A percentile compares a stretch with the other conserved stretches of the same genome.
These are phyloP conservation scores for Microcyclosporella mali DNA, from an alignment of 2,329 filamentous ascomycete genomes.

Conservation along the genomic window DNA sequence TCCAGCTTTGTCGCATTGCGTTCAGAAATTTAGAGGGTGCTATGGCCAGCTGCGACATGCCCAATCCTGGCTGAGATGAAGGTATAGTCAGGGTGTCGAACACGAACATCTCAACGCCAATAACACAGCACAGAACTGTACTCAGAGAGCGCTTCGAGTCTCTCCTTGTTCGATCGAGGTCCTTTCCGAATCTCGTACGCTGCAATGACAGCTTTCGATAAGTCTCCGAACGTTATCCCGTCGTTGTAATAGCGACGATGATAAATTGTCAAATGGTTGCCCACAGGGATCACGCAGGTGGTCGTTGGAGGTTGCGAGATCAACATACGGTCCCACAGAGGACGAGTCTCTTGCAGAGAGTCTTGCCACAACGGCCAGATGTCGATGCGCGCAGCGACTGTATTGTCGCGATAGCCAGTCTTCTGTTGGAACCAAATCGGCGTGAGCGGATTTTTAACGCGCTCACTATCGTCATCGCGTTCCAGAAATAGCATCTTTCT, in stretches of 20 bases:
- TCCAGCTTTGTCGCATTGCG: too few species aligned
- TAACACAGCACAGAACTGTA: constrained; percentile 20
- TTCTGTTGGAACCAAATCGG: constrained; percentile 14
- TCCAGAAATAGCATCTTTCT: constrained; percentile 15
- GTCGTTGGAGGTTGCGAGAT: constrained; percentile 16
- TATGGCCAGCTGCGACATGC: too few species aligned
- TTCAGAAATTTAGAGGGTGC: too few species aligned
- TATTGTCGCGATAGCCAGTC: constrained; percentile 16
- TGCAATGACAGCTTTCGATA: constrained; percentile 15
- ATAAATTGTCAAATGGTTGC: constrained; percentile 13
- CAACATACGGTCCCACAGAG: constrained; percentile 16
- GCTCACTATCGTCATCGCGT: constrained; percentile 6
- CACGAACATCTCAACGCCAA: constrained; percentile 11
- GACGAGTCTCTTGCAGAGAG: constrained; percentile 7
- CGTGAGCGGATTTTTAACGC: constrained; percentile 13
- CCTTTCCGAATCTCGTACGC: constrained; percentile 18
- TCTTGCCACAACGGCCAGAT: constrained; percentile 14
- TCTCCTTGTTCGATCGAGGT: constrained; percentile 8
- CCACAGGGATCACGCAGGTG: constrained; percentile 17
- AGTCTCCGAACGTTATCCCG: constrained; percentile 19
- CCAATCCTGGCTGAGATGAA: too few species aligned
- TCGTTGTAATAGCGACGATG: constrained; percentile 16
- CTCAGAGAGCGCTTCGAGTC: constrained; percentile 14
- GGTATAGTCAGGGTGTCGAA: too few species aligned
- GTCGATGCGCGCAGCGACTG: constrained; percentile 17